Evolutionary conservation across 1,284 basidiomycete species (phyloP), one percentile per base, ranked within the genome.

Genomic region (Ustilago bromivora): DNA sequence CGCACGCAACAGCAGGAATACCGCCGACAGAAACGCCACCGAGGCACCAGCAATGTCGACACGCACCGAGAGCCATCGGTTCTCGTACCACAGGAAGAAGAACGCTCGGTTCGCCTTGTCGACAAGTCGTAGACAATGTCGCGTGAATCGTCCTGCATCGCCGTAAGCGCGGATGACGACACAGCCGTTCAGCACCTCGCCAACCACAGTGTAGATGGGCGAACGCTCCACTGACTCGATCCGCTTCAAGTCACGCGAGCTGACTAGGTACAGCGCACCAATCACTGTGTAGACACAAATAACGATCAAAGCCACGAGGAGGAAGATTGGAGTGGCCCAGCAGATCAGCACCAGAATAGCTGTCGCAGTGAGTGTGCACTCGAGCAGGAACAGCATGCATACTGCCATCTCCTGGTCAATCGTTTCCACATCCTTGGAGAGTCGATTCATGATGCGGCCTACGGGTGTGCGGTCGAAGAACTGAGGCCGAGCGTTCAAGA

Each of bases 161-260:
- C 92, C 92, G 87, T 95, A 97, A 0, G 94, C 95, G 56, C 95
- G 90, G 43, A 96, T 93, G n/a, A 92, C 92, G 52, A 93, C 88
- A 57, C 94, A 92, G 23, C 93, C 93, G 59, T 88, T 89, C 43
- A 95, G 88, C 13, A 94, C 88, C 83, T 95, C 93, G 71, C 82
- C 81, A 13, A 84, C 76, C 38, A 84, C 78, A 4, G 84, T 85
- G 68, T 84, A 83, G 70, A 86, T 81, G 11, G 85, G 85, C 60
- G 84, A 85, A 40, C 85, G 80, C 41, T 77, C 76, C 40, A 85
- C 81, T 47, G 82, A 84, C 71, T 86, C 84, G 74, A 85, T 80
- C 8, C 84, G 74, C 72, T 86, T 86, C 47, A 85, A 69, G 62
- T 85, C 85, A 56, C 85, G 80, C 41, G 84, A 83, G 34, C 82